Evolutionary conservation across 225 moss, liverwort and hornwort genomes (phyloP), one percentile per base, ranked within the genome.

Genomic region (Straminergon stramineum): DNA sequence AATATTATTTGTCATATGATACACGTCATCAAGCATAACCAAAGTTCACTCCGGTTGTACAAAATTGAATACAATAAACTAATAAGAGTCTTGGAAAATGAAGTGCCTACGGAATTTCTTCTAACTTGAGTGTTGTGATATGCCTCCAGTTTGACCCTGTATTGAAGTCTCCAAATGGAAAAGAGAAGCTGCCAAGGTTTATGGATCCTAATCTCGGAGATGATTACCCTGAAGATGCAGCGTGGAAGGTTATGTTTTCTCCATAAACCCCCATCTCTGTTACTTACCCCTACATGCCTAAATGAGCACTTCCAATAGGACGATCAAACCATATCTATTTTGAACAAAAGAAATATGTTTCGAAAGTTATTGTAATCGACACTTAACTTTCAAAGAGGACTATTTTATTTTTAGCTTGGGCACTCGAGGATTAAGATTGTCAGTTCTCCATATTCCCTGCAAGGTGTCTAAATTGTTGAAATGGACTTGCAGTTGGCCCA

Each of bases 161-260:
- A 7, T 82, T 97, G 74, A 93, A 92, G 63, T 92, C 92, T 78
- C 77, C 91, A 18, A 75, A 93, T 20, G 97, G 97, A 73, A 93
- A 83, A 74, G 96, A 95, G 55, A 94, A 91, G 71, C 86, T 99
- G 35, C 75, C 82, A 21, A 92, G 80, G 79, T 94, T 96, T 78
- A 88, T 97, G 77, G 98, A 99, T 90, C 96, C 96, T 26, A 91
- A 90, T 35, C 96, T 99, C 22, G 90, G 88, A 5, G 89, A 90
- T 23, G 91, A 93, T 37, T 99, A 97, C 77, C 97, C 97, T 66
- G 55, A 88, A 27, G 98, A 96, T 60, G 90, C 96, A 39, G 96
- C 87, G 55, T 99, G 96, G 97, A 97, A 99, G 96, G 97, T 97
- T 18, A 19, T 65, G 30, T 66, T 74, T 31, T 71, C 53, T 53